Evolutionary conservation across 371 early-diverging fungal genomes (phyloP), one percentile per base, ranked within the genome.

Genomic region (Cokeromyces recurvatus): DNA sequence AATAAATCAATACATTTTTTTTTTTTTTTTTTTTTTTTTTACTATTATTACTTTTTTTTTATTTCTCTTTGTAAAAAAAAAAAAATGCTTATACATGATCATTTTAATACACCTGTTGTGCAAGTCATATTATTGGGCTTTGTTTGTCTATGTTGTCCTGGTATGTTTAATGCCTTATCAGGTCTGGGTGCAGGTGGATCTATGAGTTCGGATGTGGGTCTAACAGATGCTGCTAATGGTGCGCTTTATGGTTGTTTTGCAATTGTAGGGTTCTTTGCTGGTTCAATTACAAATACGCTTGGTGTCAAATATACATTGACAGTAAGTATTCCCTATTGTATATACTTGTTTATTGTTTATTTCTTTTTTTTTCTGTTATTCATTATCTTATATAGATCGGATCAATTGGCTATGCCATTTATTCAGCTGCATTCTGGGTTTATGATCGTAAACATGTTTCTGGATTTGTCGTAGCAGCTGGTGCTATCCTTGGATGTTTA

Each of bases 71-170:
- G 15, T 34, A 38, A 19, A 35, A 19, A 31, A 38, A 32, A n/a
- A n/a, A n/a, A n/a, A n/a, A n/a, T n/a, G n/a, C n/a, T n/a, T n/a
- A n/a, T n/a, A n/a, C 21, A 42, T 22, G 17, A 31, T 37, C 24
- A 23, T 27, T 47, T 43, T 16, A 53, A 56, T 48, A 77, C 78
- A 12, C 80, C 87, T 0, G 44, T 85, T 49, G 64, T 74, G 25
- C 90, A 89, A 55, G 73, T 89, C 20, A 51, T 84, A 15, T 60
- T 89, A 10, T 64, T 89, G 5, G 86, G 88, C 5, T 59, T 90
- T 22, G 84, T 90, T 42, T 87, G 87, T 57, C 79, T 89, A 49
- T 79, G 83, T 40, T 86, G 87, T 39, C 86, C 86, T 12, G 86
- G 85, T 47, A 83, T 85, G 82, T 85, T 75, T 52, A 85, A 85